Base-by-base conservation (phyloP, 1,139 yeast species). In the Protomyces macrosporus region DNA sequence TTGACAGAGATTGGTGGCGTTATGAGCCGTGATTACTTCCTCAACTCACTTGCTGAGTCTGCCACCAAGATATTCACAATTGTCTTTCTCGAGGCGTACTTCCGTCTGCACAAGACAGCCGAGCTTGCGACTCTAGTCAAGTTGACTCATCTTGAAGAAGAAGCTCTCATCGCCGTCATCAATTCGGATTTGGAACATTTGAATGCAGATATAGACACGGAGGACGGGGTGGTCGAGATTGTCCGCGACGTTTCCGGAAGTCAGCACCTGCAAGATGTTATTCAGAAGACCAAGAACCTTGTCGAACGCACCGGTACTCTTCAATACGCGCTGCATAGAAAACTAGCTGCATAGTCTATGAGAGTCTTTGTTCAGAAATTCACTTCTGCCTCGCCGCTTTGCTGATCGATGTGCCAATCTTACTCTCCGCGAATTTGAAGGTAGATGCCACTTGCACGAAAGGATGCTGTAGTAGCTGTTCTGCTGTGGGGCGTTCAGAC, bases 401-500 rank as follows among this genome's bases (percentile, higher is more conserved):
- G 32, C 48, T 16, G 48, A 42, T n/a, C 12, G 16, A 14, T 10
- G 9, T 16, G 10, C 48, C 48, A 4, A 42, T 42, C 4, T 7
- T 42, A 32, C 48, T 42, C 12, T 42, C 7, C 6, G 48, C 32
- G 48, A 42, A 42, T 5, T 30, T 23, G 32, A 42, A 42, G 16
- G 48, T 40, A n/a, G 42, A 50, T 9, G 51, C 40, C 7, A 51
- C 53, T 7, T 35, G 16, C 71, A 88, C 82, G 73, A 93, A 91
- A 7, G 80, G 79, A 73, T 91, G 88, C 4, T 76, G 71, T 58
- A 86, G 75, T 36, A 95, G 77, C 64, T 82, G 81, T 62, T 79
- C 81, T 0, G 98, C 98, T 0, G 98, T 93, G 0, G 98, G 98
- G 69, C 99, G 79, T 70, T 79, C 75, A 40, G 84, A 87, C 0